These are phyloP conservation scores for Monosporozyma unispora DNA, from an alignment of 805 yeast species.

Conservation along the genomic window DNA sequence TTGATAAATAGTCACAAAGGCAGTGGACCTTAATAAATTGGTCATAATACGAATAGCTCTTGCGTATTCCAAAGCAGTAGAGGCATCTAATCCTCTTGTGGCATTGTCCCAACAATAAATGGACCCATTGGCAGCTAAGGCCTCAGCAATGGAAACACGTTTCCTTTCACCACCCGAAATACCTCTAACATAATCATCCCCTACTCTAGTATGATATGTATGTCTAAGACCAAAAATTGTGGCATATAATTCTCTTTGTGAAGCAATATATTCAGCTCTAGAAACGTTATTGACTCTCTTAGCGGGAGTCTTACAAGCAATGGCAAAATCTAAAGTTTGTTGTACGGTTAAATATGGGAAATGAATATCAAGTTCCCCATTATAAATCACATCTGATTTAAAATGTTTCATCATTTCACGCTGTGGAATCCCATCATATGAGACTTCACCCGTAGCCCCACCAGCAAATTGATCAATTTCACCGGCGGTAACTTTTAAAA, in stretches of 20 bases:
- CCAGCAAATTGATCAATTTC: slow-evolving; percentile 38
- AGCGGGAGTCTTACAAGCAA: slow-evolving; percentile 61
- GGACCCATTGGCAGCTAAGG: slow-evolving; percentile 43
- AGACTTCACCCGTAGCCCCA: slow-evolving; percentile 44
- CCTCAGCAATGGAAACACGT: slow-evolving; percentile 68
- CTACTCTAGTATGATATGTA: slow-evolving; percentile 46
- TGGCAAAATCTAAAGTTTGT: slow-evolving; percentile 62
- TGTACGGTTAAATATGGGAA: slow-evolving; percentile 71
- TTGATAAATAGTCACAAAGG: slow-evolving; percentile 53
- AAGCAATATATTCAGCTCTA: slow-evolving; percentile 40
- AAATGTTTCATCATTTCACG: slow-evolving; percentile 49
- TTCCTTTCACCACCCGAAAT: slow-evolving; percentile 73
- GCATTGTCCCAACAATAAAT: slow-evolving; percentile 52
- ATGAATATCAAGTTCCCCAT: slow-evolving; percentile 60
- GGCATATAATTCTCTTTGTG: slow-evolving; percentile 30
- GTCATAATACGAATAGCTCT: slow-evolving; percentile 51
- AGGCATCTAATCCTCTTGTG: slow-evolving; percentile 59
- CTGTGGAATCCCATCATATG: slow-evolving; percentile 57
- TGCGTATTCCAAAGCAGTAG: slow-evolving; percentile 59
- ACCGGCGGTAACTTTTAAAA: slow-evolving; percentile 56
- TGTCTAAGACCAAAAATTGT: slow-evolving; percentile 46
- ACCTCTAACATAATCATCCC: slow-evolving; percentile 46
- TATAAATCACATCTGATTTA: slow-evolving; percentile 49
- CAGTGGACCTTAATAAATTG: slow-evolving; percentile 39
- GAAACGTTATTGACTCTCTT: slow-evolving; percentile 40